Conservation (phyloP, 352 stramenopile species). For the Pythium brachiatum region DNA sequence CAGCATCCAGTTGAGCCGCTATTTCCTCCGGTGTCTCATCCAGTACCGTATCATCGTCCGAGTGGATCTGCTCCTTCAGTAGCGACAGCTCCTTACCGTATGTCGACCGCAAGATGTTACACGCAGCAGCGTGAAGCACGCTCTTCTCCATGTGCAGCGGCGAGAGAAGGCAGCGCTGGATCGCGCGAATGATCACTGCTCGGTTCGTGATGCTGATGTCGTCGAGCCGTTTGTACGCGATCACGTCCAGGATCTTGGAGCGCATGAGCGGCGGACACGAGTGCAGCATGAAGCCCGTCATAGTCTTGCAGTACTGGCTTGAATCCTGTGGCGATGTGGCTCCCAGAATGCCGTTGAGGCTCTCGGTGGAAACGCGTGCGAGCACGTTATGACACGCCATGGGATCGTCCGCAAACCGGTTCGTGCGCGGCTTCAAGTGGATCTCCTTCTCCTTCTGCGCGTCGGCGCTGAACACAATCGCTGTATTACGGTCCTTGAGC, state of each 20-base stretch:
- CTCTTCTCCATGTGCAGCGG: conserved; percentile 67
- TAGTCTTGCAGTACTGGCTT: conserved; percentile 74
- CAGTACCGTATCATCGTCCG: conserved; percentile 50
- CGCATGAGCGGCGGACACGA: conserved; percentile 58
- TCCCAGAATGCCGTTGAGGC: conserved; percentile 74
- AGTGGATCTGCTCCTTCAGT: conserved; percentile 79
- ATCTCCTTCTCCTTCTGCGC: conserved; percentile 74
- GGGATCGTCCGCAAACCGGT: conserved; percentile 51
- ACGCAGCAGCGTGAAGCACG: conserved; percentile 62
- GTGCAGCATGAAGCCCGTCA: conserved; percentile 86
- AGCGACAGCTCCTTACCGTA: conserved; percentile 66
- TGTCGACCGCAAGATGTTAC: conserved; percentile 67
- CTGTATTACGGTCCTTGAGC: conserved; percentile 68
- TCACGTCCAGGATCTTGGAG: conserved; percentile 70
- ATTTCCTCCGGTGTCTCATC: conserved; percentile 21
- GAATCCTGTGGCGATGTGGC: conserved; percentile 74
- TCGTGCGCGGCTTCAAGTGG: conserved; percentile 45
- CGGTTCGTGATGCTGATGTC: conserved; percentile 77
- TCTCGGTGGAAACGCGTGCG: conserved; percentile 44
- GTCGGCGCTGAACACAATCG: conserved; percentile 73
- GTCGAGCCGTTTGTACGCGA: conserved; percentile 55
- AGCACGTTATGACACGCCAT: conserved; percentile 79
- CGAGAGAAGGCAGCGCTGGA: conserved; percentile 74
- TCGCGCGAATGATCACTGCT: conserved; percentile 71
- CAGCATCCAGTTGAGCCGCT: conserved; percentile 11